Evolutionary conservation across 2,329 filamentous ascomycete genomes (phyloP), one percentile per base, ranked within the genome.

Genomic region (Aspergillus uvarum): DNA sequence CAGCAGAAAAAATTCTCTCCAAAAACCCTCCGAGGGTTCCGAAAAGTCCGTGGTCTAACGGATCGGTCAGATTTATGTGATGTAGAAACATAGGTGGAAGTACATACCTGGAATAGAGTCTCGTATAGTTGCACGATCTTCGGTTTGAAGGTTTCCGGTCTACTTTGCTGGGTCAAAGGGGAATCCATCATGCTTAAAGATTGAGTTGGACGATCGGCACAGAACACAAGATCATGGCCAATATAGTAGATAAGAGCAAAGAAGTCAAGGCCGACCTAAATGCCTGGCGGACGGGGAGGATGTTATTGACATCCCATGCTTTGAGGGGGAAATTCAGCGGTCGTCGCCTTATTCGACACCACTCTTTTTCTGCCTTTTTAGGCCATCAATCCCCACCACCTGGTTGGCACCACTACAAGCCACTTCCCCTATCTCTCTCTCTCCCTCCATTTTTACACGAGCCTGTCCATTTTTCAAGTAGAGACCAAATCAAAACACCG

Each of bases 71-170:
- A 63, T 61, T 47, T 52, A 52, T 51, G 58, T 51, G 55, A 21
- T 22, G 4, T 38, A 47, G n/a, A 48, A 31, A 26, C 21, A 22
- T 24, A 47, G 32, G 57, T 51, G 19, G 51, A 62, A 48, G 58
- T 59, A 60, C 72, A 59, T 76, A 86, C 83, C 69, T 79, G 79
- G 81, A 98, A 94, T 21, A 98, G 82, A 65, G 86, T 84, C 70
- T 93, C 87, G 78, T 99, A 99, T 54, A 98, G 86, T 75, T 90
- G 85, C 62, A 96, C 89, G 67, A 99, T 91, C 81, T 99, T 99
- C 57, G 91, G 94, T 78, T 96, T 90, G 75, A 99, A 97, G 47
- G 89, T 86, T 76, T 96, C 90, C 57, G 94, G 95, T 70, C 92
- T 87, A 77, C 87, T 87, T 83, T 97, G 92, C 79, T 96, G 92